Percentiles rank a stretch among this genome's conserved stretches.
phyloP scores from a whole-genome alignment of 805 yeast species.

The Scheffersomyces lignosus region DNA sequence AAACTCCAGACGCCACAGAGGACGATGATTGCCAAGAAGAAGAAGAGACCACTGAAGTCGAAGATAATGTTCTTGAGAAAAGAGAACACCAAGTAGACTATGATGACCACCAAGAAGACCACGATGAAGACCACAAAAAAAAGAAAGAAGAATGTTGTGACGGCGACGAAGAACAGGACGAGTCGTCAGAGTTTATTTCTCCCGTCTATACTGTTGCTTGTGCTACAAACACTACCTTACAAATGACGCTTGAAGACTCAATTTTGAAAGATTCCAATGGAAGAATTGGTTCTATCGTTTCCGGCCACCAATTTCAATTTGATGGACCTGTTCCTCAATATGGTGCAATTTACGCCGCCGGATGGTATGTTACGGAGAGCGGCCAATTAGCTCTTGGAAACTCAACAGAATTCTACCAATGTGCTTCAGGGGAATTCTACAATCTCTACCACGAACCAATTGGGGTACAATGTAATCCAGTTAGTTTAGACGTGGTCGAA shows the following conservation, averaged over 20 bases:
- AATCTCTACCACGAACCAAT: conserved; percentile 36
- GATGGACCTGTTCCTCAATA: conserved; percentile 43
- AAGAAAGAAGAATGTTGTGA: conserved; percentile 1
- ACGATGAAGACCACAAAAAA: conserved; percentile 4
- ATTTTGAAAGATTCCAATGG: conserved; percentile 30
- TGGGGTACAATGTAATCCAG: conserved; percentile 37
- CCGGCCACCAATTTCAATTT: conserved; percentile 39
- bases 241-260: conserved; percentile 29
- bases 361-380: conserved; percentile 35
- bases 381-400: conserved; percentile 37
- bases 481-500: conserved; percentile 37
- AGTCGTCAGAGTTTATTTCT: conserved; percentile 11
- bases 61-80: conserved; percentile 1
- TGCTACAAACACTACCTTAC: conserved; percentile 21
- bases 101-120: conserved; percentile 3
- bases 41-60: conserved; percentile 2
- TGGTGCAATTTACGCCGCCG: conserved; percentile 38
- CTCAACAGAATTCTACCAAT: conserved; percentile 34
- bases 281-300: conserved; percentile 39
- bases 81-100: too few relatives aligned
- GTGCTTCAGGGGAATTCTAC: conserved; percentile 40
- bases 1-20: conserved; percentile 3
- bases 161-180: conserved; percentile 3
- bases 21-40: conserved; percentile 6
- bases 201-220: conserved; percentile 33